Evolutionary conservation across 495 filamentous ascomycete genomes (phyloP).

Genomic region (Tuber melanosporum): DNA sequence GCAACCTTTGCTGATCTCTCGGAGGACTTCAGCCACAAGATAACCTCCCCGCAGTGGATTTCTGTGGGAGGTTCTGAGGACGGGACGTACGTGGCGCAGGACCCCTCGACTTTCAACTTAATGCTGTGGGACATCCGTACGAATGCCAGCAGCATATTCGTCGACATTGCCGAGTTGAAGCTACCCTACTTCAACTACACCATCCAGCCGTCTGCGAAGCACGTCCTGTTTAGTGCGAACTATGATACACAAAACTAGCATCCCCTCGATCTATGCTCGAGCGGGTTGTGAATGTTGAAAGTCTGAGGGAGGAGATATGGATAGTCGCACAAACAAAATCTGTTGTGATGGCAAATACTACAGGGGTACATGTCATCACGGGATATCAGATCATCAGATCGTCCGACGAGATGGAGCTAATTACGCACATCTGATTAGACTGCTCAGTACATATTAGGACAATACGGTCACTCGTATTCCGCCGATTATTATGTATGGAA

Average conservation of each 20-base stretch:
- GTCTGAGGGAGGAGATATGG: no score
- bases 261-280: no score
- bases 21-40: conserved; percentile 39
- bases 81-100: conserved; percentile 47
- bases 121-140: conserved; percentile 50
- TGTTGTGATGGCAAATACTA: no score
- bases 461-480: conserved; percentile 54
- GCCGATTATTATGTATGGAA: conserved; percentile 54
- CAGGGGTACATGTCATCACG: no score
- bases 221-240: conserved; percentile 51
- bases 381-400: no score
- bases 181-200: conserved; percentile 42
- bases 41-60: conserved; percentile 48
- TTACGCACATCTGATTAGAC: no score
- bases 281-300: no score
- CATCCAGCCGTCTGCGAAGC: conserved; percentile 45
- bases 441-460: no score
- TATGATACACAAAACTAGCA: no score
- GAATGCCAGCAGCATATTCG: conserved; percentile 47
- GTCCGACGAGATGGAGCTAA: no score
- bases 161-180: conserved; percentile 36
- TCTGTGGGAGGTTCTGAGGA: conserved; percentile 43
- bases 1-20: conserved; percentile 47
- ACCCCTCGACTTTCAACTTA: conserved; percentile 43
- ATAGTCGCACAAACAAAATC: no score